Base-by-base conservation (phyloP, 129 eudicot species). In the Glebionis coronaria region DNA sequence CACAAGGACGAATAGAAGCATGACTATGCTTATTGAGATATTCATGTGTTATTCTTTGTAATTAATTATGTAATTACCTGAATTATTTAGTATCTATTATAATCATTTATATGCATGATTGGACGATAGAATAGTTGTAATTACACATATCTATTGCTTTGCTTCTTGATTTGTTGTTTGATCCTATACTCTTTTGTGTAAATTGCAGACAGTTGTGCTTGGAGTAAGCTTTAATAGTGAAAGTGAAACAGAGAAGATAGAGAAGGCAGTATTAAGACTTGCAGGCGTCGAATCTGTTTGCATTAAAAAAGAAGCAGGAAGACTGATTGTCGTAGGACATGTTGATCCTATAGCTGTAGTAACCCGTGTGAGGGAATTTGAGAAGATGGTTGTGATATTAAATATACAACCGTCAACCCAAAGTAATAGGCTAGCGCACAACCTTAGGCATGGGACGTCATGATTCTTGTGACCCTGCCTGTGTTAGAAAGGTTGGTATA, bases 191-290 rank as follows among this genome's bases (percentile, higher is more conserved):
- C 9, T 60, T 31, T 28, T 60, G n/a, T 60, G 16, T 63, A 49
- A 44, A 9, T 14, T 63, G 19, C 40, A 63, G 68, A 12, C 5
- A 63, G 7, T 21, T 20, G 18, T 16, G 7, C 31, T 45, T 0
- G 68, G 68, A 20, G 54, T 63, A 2, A 44, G 18, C 56, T 63
- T 63, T 21, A 62, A 62, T 19, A 62, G 51, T 42, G 67, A 62
- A 42, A 62, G 53, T 19, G 29, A 62, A 42, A 42, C 20, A 9
- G 16, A 40, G 15, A 62, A 62, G 27, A 62, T 62, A 20, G 52
- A 38, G 31, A 62, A 42, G 67, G 67, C 15, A 25, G 51, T 62
- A 62, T 62, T 5, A 9, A 42, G 67, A 4, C 51, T 62, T 62
- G 51, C 20, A 9, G 67, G 67, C 9, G 31, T 63, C 4, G 19